These are phyloP conservation scores for Centrapalus pauciflorus DNA, from an alignment of 129 eudicot species.

Conservation along the genomic window DNA sequence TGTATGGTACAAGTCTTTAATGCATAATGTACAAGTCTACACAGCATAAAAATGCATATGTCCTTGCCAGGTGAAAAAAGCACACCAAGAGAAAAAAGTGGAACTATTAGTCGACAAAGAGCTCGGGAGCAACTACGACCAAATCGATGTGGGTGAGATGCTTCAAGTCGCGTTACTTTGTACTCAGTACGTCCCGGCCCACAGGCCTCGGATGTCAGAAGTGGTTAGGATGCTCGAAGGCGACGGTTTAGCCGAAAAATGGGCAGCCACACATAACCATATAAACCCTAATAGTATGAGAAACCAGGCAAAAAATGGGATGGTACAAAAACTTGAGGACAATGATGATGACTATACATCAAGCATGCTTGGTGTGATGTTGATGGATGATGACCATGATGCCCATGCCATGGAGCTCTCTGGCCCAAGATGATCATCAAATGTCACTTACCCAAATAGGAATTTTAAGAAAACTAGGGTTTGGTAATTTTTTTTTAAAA, in stretches of 20 bases:
- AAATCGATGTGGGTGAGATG: slow-evolving; percentile 81
- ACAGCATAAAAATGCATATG: neutral
- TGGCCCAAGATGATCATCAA: slow-evolving; percentile 74
- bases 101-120: slow-evolving; percentile 66
- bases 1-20: neutral
- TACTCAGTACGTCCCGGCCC: slow-evolving; percentile 73
- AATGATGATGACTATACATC: slow-evolving; percentile 60
- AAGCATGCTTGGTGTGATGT: slow-evolving; percentile 73
- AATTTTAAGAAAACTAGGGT: slow-evolving; percentile 7
- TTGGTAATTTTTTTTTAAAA: slow-evolving; percentile 4
- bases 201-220: slow-evolving; percentile 89
- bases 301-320: slow-evolving; percentile 4
- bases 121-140: slow-evolving; percentile 60
- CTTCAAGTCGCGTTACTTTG: slow-evolving; percentile 85
- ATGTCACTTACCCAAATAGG: slow-evolving; percentile 25
- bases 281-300: slow-evolving; percentile 29
- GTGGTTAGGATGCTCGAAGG: slow-evolving; percentile 94
- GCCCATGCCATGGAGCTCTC: slow-evolving; percentile 89
- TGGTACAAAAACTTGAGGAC: slow-evolving; percentile 36
- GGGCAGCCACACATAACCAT: slow-evolving; percentile 79
- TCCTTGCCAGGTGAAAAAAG: slow-evolving; percentile 61
- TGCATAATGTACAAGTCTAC: neutral
- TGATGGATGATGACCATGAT: slow-evolving; percentile 74
- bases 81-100: slow-evolving; percentile 71
- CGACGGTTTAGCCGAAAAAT: slow-evolving; percentile 90